Evolutionary conservation across 768 basidiomycete genomes (phyloP).

Genomic region (Tricholoma bakamatsutake): DNA sequence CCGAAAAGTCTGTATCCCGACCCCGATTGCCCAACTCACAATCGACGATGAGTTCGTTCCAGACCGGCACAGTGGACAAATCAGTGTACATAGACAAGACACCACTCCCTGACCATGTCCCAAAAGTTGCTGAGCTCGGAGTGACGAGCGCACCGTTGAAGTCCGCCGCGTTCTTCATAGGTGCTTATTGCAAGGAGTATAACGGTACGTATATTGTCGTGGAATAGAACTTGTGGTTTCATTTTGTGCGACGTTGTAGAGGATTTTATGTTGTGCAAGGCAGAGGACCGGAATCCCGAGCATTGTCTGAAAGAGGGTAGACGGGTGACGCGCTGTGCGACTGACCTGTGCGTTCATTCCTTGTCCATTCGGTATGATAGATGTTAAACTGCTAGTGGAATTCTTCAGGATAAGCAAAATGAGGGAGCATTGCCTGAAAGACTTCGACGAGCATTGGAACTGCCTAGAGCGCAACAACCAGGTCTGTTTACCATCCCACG

Average conservation of each 20-base stretch:
- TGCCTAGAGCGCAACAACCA: slow-evolving; percentile 96
- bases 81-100: slow-evolving; percentile 58
- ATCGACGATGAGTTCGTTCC: slow-evolving; percentile 47
- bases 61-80: slow-evolving; percentile 39
- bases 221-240: background rate
- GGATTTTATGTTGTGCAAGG: slow-evolving; percentile 88
- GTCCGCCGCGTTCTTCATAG: slow-evolving; percentile 96
- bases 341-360: slow-evolving; percentile 69
- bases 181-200: slow-evolving; percentile 90
- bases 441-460: slow-evolving; percentile 90
- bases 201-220: slow-evolving; percentile 61
- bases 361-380: background rate
- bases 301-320: slow-evolving; percentile 96
- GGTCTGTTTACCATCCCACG: slow-evolving; percentile 37
- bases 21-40: slow-evolving; percentile 8
- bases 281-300: slow-evolving; percentile 81
- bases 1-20: no score
- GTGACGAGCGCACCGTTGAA: slow-evolving; percentile 90
- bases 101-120: slow-evolving; percentile 56
- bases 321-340: slow-evolving; percentile 91
- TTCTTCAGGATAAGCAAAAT: slow-evolving; percentile 81
- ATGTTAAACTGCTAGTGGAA: background rate
- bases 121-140: slow-evolving; percentile 85
- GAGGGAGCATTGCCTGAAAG: slow-evolving; percentile 81
- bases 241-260: slow-evolving; percentile 16